Conservation (phyloP, 2,329 filamentous ascomycete species). For the Lecanicillium sp. region DNA sequence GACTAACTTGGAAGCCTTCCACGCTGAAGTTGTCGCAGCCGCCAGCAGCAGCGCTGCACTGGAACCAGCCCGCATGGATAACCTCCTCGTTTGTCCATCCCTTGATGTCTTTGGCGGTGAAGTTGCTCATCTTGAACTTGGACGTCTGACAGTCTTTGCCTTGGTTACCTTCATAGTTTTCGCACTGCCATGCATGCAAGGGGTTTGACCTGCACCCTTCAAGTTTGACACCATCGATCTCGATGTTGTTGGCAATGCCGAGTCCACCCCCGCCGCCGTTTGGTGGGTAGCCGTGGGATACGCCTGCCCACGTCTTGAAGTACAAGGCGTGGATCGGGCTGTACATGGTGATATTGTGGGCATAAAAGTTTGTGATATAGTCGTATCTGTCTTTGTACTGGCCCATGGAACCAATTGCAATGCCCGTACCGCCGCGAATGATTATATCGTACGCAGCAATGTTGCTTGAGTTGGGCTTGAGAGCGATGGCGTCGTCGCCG, state of each 20-base stretch:
- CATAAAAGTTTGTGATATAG: slow-evolving; percentile 40
- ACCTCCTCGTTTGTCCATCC: slow-evolving; percentile 21
- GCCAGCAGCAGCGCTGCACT: slow-evolving; percentile 22
- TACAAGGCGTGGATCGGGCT: slow-evolving; percentile 42
- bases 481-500: slow-evolving; percentile 45
- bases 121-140: slow-evolving; percentile 20
- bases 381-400: slow-evolving; percentile 43
- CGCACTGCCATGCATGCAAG: slow-evolving; percentile 27
- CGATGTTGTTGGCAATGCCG: slow-evolving; percentile 28
- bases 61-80: slow-evolving; percentile 18
- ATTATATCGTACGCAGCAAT: slow-evolving; percentile 40
- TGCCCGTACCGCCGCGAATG: slow-evolving; percentile 41
- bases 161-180: slow-evolving; percentile 24
- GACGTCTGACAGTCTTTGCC: slow-evolving; percentile 27
- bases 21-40: slow-evolving; percentile 23
- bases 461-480: slow-evolving; percentile 49
- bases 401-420: slow-evolving; percentile 51
- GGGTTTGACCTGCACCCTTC: slow-evolving; percentile 19
- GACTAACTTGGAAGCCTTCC: slow-evolving; percentile 15
- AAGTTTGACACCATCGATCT: slow-evolving; percentile 22
- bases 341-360: slow-evolving; percentile 36
- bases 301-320: slow-evolving; percentile 52
- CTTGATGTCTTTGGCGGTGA: slow-evolving; percentile 19
- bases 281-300: slow-evolving; percentile 41
- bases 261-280: slow-evolving; percentile 52